Conservation (phyloP, 106 monocot species). For the Gastrodia elata region DNA sequence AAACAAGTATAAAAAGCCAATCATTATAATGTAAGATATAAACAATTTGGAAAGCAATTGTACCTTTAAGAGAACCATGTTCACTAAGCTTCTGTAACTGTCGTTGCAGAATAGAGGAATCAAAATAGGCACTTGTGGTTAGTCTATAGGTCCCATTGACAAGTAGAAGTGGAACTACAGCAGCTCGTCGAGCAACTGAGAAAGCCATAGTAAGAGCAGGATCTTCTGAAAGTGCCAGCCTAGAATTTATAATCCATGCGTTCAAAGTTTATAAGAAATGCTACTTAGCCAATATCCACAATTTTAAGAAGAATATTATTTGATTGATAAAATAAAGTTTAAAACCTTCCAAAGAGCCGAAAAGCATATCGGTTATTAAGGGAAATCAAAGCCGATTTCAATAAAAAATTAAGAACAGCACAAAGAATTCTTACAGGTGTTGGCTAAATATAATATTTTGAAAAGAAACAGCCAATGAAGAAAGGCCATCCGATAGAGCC, state of each 20-base stretch:
- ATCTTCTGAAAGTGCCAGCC: slow-evolving; percentile 79
- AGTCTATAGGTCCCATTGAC: slow-evolving; percentile 92
- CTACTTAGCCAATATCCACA: background rate
- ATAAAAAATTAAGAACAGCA: background rate
- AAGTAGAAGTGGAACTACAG: slow-evolving; percentile 78
- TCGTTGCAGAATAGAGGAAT: slow-evolving; percentile 81
- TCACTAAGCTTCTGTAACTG: slow-evolving; percentile 66
- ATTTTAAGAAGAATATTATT: background rate
- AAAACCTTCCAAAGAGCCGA: no score
- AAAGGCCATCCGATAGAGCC: slow-evolving; percentile 59
- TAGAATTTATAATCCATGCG: slow-evolving; percentile 14
- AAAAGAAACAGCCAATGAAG: slow-evolving; percentile 52
- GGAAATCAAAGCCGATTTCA: background rate
- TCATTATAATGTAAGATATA: background rate
- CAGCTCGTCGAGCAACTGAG: slow-evolving; percentile 81
- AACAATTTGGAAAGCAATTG: background rate
- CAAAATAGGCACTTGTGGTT: slow-evolving; percentile 81
- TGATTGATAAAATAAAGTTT: no score
- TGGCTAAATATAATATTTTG: slow-evolving; percentile 69
- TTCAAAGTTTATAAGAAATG: background rate
- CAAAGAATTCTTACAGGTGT: slow-evolving; percentile 42
- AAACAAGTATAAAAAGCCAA: background rate
- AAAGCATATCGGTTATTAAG: background rate
- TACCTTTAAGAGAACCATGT: slow-evolving; percentile 83
- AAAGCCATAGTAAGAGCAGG: slow-evolving; percentile 81